Evolutionary conservation across 2,329 filamentous ascomycete species (phyloP), one percentile per base, ranked within the genome.

Genomic region (Fusarium sulawesiense): DNA sequence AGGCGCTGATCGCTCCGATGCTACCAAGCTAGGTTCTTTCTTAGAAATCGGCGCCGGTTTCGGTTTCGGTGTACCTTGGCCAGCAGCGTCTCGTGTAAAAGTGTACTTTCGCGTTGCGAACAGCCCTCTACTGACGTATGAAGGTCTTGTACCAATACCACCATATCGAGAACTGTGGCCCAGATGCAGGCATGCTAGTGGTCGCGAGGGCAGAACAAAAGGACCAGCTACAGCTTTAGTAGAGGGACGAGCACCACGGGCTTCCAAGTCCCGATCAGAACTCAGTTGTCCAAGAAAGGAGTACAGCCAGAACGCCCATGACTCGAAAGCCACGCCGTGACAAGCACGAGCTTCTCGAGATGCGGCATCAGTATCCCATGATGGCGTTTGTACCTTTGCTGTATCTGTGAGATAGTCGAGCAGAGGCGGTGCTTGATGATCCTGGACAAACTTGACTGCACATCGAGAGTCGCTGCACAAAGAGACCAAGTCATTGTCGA

Each of bases 271-370:
- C 5, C 60, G 51, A 56, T 83, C 80, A 10, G 73, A 60, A 20
- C 73, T 75, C 7, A 82, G 70, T 47, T 83, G 80, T 3, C 80
- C 81, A 12, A 82, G 75, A 49, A 82, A 76, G 7, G 80, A 76
- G 64, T 81, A 81, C 6, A 82, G 69, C 80, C 81, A 83, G 49
- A 83, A 83, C 2, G 78, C 79, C 80, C 80, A 82, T 3, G 76
- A 64, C 60, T 82, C 80, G 37, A 81, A 82, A 3, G 78, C 75
- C 6, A 77, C 72, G 2, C 73, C 76, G 40, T 80, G 78, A 30
- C 80, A 81, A 7, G 75, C 76, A 16, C 73, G 65, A 18, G 71
- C 69, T n/a, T 78, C 72, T 34, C 71, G 74, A 14, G 62, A 70
- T 18, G 74, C 72, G 9, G 79, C 75, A 21, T 77, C 76, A 4